Base-by-base conservation (phyloP, 805 yeast species). In the Saturnispora zaruensis region DNA sequence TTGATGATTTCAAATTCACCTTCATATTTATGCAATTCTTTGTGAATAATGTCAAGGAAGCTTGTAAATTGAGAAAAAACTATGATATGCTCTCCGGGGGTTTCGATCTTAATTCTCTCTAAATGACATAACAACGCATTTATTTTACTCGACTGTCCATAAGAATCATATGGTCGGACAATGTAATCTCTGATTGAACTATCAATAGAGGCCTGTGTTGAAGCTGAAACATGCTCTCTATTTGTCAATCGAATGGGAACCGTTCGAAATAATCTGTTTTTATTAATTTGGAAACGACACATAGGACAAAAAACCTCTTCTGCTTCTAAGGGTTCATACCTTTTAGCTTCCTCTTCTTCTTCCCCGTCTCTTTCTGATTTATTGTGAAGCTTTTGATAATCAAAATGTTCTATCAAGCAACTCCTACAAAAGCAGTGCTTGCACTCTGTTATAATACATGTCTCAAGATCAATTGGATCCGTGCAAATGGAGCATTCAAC, bases 31-130 rank as follows among this genome's bases (percentile, higher is more conserved):
- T 56, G 58, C 3, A 90, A 64, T 55, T 83, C 93, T 18, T 60
- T 63, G 57, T 84, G 84, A 48, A 90, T 77, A 8, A 87, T 68
- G 62, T 88, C 96, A 52, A 90, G 64, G 59, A 80, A 91, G 0
- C 87, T 75, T 0, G 96, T 85, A 59, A 90, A 90, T 58, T 91
- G 97, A 2, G 96, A 88, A 60, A 91, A 91, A 0, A 91, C 90
- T 45, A 91, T 89, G 3, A 85, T 79, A 58, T 85, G 88, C 51
- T 82, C 87, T 14, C 79, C 80, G 0, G 83, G 78, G 7, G 77
- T 71, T 14, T 77, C 78, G 24, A 74, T 77, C 50, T 73, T 74
- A 14, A 84, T 66, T 25, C 66, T 67, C 34, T 76, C 68, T 16
- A 88, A 64, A 59, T 84, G 88, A 4, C 71, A 66, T 5, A 86